A percentile compares a stretch with the other conserved stretches of the same genome.
Conservation (phyloP, 345 rosid genomes). For the Camelina laxa region DNA sequence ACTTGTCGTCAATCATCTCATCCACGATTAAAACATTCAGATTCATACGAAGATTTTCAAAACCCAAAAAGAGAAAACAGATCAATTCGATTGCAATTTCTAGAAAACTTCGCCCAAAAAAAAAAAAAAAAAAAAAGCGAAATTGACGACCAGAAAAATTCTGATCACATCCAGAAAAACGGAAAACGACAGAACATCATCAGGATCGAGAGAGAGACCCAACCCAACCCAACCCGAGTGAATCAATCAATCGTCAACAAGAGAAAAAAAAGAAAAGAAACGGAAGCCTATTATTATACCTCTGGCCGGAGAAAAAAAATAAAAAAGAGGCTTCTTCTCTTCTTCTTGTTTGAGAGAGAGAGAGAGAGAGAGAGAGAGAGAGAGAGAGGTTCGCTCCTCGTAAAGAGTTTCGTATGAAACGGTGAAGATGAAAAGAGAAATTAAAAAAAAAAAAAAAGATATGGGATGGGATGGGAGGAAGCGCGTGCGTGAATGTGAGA, state of each 20-base stretch:
- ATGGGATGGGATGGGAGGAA: not conserved
- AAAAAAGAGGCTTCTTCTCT: slow-evolving; percentile 29
- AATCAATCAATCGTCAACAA: not conserved
- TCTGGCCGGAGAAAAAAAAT: slow-evolving; percentile 24
- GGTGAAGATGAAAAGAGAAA: slow-evolving; percentile 44
- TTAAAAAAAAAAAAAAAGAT: too few relatives aligned
- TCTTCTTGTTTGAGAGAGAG: not conserved
- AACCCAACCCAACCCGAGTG: not conserved
- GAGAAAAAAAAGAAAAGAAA: not conserved
- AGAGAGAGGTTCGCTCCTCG: slow-evolving; percentile 14
- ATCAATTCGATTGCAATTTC: slow-evolving; percentile 41
- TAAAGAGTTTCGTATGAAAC: slow-evolving; percentile 44
- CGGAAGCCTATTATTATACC: slow-evolving; percentile 14
- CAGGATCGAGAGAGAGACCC: slow-evolving; percentile 32
- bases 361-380: slow-evolving; percentile 22
- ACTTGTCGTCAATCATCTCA: slow-evolving; percentile 5
- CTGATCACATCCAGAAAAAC: slow-evolving; percentile 30
- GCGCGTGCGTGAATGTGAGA: slow-evolving; percentile 45
- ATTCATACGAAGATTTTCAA: not conserved
- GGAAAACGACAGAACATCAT: slow-evolving; percentile 21
- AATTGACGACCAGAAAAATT: slow-evolving; percentile 10
- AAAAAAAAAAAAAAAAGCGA: not conserved
- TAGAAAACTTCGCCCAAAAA: not conserved
- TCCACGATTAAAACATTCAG: slow-evolving; percentile 16
- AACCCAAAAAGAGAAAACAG: not conserved